Evolutionary conservation across 2,329 filamentous ascomycete genomes (phyloP).

Genomic region (Xylariaceae sp.): DNA sequence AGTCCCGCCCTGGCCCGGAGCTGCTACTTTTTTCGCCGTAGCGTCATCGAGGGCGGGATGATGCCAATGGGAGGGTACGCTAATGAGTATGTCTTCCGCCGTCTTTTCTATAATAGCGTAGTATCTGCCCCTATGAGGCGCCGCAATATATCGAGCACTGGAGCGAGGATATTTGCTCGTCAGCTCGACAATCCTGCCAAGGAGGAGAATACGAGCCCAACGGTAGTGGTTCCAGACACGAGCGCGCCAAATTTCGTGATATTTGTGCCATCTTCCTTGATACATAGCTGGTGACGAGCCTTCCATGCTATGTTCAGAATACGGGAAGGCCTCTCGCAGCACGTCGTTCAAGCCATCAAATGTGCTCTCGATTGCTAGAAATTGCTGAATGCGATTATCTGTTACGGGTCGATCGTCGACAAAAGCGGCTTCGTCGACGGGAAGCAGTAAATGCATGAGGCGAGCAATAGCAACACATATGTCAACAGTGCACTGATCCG

Average conservation of each 20-base stretch:
- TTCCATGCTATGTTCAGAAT: slow-evolving; percentile 31
- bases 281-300: slow-evolving; percentile 46
- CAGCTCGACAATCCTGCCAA: slow-evolving; percentile 47
- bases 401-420: slow-evolving; percentile 38
- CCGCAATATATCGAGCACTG: slow-evolving; percentile 32
- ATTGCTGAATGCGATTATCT: slow-evolving; percentile 36
- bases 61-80: slow-evolving; percentile 50
- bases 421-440: slow-evolving; percentile 34
- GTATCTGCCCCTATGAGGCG: slow-evolving; percentile 30
- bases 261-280: slow-evolving; percentile 53
- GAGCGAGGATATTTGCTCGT: slow-evolving; percentile 39
- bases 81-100: slow-evolving; percentile 44
- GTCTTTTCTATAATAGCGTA: slow-evolving; percentile 37
- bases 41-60: slow-evolving; percentile 45
- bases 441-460: slow-evolving; percentile 39
- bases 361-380: slow-evolving; percentile 39
- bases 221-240: slow-evolving; percentile 60
- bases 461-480: slow-evolving; percentile 41
- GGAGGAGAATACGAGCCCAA: slow-evolving; percentile 54
- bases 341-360: slow-evolving; percentile 40
- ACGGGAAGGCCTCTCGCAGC: slow-evolving; percentile 38
- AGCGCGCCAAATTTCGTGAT: slow-evolving; percentile 52
- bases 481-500: slow-evolving; percentile 40
- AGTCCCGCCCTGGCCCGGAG: slow-evolving; percentile 39
- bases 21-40: slow-evolving; percentile 35